These are phyloP conservation scores for Colletotrichum sansevieriae DNA, from an alignment of 2,329 filamentous ascomycete species.

Conservation along the genomic window DNA sequence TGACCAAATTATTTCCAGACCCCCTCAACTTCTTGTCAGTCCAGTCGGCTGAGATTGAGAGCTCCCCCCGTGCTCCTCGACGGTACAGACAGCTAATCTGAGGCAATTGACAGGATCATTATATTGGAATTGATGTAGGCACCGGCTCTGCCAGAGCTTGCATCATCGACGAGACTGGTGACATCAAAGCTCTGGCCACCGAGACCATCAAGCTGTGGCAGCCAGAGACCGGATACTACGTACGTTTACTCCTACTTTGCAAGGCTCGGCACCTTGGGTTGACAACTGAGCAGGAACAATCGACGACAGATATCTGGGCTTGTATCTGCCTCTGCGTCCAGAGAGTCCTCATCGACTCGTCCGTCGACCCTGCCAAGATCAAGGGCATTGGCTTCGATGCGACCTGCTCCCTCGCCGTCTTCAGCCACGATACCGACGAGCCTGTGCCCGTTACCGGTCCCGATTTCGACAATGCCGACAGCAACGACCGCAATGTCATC, in stretches of 20 bases:
- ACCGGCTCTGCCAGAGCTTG: conserved; percentile 96
- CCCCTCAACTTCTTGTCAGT: conserved; percentile 39
- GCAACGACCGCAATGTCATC: conserved; percentile 93
- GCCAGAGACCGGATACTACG: conserved; percentile 81
- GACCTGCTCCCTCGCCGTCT: conserved; percentile 96
- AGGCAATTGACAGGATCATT: conserved; percentile 63
- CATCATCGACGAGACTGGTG: conserved; percentile 91
- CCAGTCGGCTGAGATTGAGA: not conserved
- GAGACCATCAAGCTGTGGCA: conserved; percentile 86
- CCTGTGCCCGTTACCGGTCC: conserved; percentile 92
- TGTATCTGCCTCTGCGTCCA: conserved; percentile 93
- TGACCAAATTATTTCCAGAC: conserved; percentile 20
- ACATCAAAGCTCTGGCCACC: conserved; percentile 83
- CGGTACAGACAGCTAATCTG: conserved; percentile 23
- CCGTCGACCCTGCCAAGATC: conserved; percentile 80
- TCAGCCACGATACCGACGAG: conserved; percentile 89
- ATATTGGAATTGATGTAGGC: conserved; percentile 93
- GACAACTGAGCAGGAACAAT: conserved; percentile 79
- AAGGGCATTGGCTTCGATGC: conserved; percentile 97
- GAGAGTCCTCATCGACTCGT: conserved; percentile 83
- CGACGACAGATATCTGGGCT: conserved; percentile 95
- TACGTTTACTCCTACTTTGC: conserved; percentile 52
- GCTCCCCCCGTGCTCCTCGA: not conserved
- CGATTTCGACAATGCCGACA: conserved; percentile 79
- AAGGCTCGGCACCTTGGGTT: not conserved